phyloP scores from a whole-genome alignment of 352 stramenopile genomes.

The Globisporangium barbulae region DNA sequence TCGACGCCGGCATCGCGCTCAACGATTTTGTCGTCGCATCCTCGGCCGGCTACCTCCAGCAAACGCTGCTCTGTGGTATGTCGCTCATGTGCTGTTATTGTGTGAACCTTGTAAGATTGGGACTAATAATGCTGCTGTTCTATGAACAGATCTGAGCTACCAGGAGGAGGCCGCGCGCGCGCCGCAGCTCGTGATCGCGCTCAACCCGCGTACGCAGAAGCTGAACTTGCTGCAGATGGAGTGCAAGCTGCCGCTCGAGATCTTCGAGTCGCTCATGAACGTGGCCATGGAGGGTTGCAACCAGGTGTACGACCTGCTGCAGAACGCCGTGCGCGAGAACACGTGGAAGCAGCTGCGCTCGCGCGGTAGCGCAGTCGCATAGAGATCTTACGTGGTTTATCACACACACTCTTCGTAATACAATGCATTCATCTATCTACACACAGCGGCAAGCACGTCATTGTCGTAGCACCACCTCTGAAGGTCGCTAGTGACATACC shows the following conservation, averaged over 20 bases:
- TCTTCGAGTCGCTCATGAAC: slow-evolving; percentile 86
- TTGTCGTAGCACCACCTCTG: too few relatives aligned
- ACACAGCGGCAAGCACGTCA: neutral
- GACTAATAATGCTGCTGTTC: neutral
- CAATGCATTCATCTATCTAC: neutral
- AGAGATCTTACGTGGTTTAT: slow-evolving; percentile 2
- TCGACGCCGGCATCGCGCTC: slow-evolving; percentile 90
- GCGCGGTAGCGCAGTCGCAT: slow-evolving; percentile 40
- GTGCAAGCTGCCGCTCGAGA: slow-evolving; percentile 85
- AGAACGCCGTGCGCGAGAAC: slow-evolving; percentile 85
- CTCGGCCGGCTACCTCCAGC: slow-evolving; percentile 88
- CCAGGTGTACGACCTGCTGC: slow-evolving; percentile 82
- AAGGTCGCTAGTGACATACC: neutral
- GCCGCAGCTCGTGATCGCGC: slow-evolving; percentile 83
- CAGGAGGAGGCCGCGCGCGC: slow-evolving; percentile 84
- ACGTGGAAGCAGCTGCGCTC: slow-evolving; percentile 75
- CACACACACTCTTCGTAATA: neutral
- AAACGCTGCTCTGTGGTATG: slow-evolving; percentile 82
- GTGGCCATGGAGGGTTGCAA: slow-evolving; percentile 76
- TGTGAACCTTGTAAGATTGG: neutral
- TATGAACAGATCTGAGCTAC: slow-evolving; percentile 84
- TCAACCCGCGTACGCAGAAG: slow-evolving; percentile 88
- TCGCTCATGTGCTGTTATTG: slow-evolving; percentile 7
- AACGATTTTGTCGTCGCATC: slow-evolving; percentile 90
- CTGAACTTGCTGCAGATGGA: slow-evolving; percentile 90